Conservation (phyloP, 2,329 filamentous ascomycete species). For the Cladosporium sp. region DNA sequence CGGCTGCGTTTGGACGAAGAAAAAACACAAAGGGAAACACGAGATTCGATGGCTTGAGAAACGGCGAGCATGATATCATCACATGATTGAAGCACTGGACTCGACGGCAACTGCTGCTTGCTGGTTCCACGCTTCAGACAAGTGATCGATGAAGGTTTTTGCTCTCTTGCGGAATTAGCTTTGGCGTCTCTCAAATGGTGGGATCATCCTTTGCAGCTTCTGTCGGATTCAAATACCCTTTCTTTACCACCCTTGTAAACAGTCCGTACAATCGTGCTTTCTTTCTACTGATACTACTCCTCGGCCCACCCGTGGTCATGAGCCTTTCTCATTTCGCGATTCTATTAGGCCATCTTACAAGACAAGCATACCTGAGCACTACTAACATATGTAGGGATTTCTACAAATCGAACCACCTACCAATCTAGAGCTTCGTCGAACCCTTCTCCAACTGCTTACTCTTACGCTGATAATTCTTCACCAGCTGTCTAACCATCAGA, state of each 20-base stretch:
- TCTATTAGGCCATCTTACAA: too few species aligned
- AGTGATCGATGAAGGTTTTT: background rate
- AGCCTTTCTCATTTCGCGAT: too few species aligned
- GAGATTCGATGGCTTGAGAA: background rate
- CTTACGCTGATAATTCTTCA: constrained; percentile 63
- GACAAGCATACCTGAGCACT: too few species aligned
- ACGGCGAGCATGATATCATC: background rate
- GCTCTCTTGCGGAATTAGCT: constrained; percentile 6
- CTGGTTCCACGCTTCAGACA: too few species aligned
- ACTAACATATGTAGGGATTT: too few species aligned
- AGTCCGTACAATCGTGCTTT: too few species aligned
- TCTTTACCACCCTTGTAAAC: too few species aligned
- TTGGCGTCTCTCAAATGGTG: constrained; percentile 10
- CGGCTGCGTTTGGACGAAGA: constrained; percentile 1
- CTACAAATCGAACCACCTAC: background rate
- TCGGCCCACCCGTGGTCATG: too few species aligned
- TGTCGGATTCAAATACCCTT: constrained; percentile 1
- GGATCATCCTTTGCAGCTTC: background rate
- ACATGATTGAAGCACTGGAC: background rate
- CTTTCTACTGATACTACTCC: too few species aligned
- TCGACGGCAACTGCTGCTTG: background rate
- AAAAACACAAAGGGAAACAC: background rate
- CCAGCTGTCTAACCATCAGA: constrained; percentile 63
- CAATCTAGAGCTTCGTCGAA: background rate
- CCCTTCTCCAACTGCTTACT: constrained; percentile 48